These are phyloP conservation scores for Vigna reflexopilosa DNA, from an alignment of 306 rosid genomes.

Conservation along the genomic window DNA sequence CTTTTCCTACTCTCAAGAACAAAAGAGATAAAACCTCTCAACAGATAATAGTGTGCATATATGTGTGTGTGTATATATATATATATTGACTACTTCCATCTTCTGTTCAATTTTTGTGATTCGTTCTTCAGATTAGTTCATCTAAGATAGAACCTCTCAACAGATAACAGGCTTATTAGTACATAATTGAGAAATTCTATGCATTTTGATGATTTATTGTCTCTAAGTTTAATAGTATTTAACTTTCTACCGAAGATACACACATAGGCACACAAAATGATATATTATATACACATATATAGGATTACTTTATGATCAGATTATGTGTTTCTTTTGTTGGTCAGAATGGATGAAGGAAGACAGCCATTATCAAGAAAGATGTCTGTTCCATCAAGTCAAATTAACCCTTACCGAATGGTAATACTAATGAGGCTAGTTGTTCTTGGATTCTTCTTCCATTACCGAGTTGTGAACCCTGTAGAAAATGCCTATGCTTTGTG, in stretches of 20 bases:
- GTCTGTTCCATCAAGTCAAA: constrained; percentile 60
- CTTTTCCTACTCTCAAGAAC: no score
- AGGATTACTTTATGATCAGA: not conserved
- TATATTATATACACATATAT: not conserved
- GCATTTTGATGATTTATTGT: no score
- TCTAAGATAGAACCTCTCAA: no score
- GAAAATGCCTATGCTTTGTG: constrained; percentile 67
- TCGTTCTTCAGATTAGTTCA: no score
- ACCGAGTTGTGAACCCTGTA: constrained; percentile 64
- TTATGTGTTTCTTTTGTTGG: constrained; percentile 21
- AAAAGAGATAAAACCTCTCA: no score
- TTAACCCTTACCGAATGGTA: constrained; percentile 69
- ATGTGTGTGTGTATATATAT: no score
- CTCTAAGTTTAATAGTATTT: not conserved
- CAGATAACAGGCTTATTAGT: no score
- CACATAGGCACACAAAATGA: not conserved
- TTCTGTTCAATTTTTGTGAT: no score
- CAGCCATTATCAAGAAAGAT: constrained; percentile 74
- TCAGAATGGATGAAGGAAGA: constrained; percentile 75
- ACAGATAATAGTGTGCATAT: no score
- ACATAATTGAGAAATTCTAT: no score
- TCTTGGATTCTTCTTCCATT: constrained; percentile 73
- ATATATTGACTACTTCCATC: no score
- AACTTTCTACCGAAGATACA: not conserved
- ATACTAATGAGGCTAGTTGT: constrained; percentile 67